These are phyloP conservation scores for Cercospora nicotianae DNA, from an alignment of 2,329 filamentous ascomycete species.

Conservation along the genomic window DNA sequence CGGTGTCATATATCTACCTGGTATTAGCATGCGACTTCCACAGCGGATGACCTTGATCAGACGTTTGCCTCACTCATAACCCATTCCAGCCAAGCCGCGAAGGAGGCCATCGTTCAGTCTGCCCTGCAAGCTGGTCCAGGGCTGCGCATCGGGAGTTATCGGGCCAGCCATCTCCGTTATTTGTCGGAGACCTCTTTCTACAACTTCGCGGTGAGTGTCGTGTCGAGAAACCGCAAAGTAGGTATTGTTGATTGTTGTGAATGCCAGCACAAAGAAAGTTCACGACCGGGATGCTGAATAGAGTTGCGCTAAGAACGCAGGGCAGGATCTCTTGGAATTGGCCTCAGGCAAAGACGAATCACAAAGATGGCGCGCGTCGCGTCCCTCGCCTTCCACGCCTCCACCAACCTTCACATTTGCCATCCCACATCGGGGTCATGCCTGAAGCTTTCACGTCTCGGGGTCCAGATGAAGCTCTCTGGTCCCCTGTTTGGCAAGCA, in stretches of 20 bases:
- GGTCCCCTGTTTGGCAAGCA: neutral
- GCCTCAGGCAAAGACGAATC: neutral
- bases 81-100: slow-evolving; percentile 25
- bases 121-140: slow-evolving; percentile 30
- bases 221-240: neutral
- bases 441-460: neutral
- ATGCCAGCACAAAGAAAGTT: neutral
- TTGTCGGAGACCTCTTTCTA: neutral
- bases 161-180: slow-evolving; percentile 3
- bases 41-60: slow-evolving; percentile 15
- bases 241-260: neutral
- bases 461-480: neutral
- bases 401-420: neutral
- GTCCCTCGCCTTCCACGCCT: neutral
- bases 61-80: slow-evolving; percentile 27
- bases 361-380: neutral
- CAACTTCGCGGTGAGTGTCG: neutral
- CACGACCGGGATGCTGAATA: neutral
- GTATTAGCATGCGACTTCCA: slow-evolving; percentile 41
- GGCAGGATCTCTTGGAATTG: neutral
- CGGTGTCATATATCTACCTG: slow-evolving; percentile 50
- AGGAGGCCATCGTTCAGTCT: slow-evolving; percentile 29
- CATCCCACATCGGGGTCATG: neutral
- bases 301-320: neutral
- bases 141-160: slow-evolving; percentile 20